A percentile compares a stretch with the other conserved stretches of the same genome.
phyloP scores from a whole-genome alignment of 768 basidiomycete species.

The Sporobolomyces phaffii region DNA sequence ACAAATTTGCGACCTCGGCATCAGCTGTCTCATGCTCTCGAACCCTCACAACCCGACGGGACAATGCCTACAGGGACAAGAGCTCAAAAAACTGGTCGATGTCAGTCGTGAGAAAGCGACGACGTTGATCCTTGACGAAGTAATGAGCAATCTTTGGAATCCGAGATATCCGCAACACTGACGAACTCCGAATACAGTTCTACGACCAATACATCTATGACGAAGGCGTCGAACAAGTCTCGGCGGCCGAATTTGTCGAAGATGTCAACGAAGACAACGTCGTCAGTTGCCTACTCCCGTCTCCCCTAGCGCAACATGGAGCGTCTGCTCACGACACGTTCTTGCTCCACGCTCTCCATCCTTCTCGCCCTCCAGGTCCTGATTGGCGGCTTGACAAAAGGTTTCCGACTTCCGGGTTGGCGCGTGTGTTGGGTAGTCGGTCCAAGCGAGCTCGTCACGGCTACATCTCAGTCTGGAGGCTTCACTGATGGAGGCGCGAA shows the following conservation, averaged over 20 bases:
- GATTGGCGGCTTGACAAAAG: constrained; percentile 91
- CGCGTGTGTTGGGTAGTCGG: constrained; percentile 83
- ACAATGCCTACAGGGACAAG: constrained; percentile 56
- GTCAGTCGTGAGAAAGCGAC: constrained; percentile 63
- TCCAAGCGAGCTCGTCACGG: constrained; percentile 78
- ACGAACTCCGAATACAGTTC: neutral
- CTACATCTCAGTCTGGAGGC: constrained; percentile 86
- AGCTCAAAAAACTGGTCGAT: constrained; percentile 70
- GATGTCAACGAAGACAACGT: constrained; percentile 62
- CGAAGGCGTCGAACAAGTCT: constrained; percentile 49
- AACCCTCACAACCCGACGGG: constrained; percentile 56
- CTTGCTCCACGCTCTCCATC: too few relatives aligned
- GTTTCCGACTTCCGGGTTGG: constrained; percentile 85
- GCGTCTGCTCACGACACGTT: neutral
- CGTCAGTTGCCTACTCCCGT: neutral
- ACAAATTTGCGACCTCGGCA: constrained; percentile 26
- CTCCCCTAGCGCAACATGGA: too few relatives aligned
- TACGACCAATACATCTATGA: constrained; percentile 38
- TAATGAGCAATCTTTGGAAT: too few relatives aligned
- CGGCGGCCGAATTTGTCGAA: constrained; percentile 74
- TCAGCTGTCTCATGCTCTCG: constrained; percentile 53
- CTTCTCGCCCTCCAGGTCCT: constrained; percentile 56
- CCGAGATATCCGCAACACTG: neutral
- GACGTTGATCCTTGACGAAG: constrained; percentile 53
- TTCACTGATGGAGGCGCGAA: constrained; percentile 82